Evolutionary conservation across 345 rosid genomes (phyloP).

Genomic region (Balakata baccata): DNA sequence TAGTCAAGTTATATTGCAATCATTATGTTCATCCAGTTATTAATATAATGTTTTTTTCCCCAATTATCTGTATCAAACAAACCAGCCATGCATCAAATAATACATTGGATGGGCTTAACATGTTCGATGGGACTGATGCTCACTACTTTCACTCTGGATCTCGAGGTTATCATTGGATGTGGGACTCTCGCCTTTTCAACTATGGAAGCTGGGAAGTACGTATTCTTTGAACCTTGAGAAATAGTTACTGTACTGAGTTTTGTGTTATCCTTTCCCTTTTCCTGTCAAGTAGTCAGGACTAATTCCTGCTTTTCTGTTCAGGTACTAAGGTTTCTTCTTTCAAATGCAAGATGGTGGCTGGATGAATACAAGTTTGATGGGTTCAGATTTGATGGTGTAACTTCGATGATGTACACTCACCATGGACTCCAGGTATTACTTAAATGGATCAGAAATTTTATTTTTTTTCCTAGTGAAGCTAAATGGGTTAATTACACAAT

Average conservation of each 20-base stretch:
- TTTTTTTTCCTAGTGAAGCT: not conserved
- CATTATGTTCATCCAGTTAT: not conserved
- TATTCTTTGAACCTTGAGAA: conserved; percentile 16
- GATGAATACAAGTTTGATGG: conserved; percentile 96
- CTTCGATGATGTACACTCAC: conserved; percentile 98
- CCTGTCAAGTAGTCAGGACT: conserved; percentile 16
- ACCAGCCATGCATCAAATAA: conserved; percentile 91
- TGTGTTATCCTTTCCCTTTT: conserved; percentile 11
- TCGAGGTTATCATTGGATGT: conserved; percentile 91
- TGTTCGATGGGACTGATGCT: conserved; percentile 95
- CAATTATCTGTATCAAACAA: conserved; percentile 13
- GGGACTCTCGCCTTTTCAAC: conserved; percentile 99
- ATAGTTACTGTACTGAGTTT: conserved; percentile 10
- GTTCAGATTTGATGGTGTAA: conserved; percentile 96
- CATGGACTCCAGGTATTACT: conserved; percentile 77
- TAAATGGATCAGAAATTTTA: conserved; percentile 5
- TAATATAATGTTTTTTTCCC: conserved; percentile 6
- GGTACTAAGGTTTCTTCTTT: conserved; percentile 85
- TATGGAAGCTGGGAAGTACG: conserved; percentile 98
- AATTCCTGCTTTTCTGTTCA: conserved; percentile 26
- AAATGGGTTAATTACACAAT: conserved; percentile 1
- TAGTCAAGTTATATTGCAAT: not conserved
- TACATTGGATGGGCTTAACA: conserved; percentile 84
- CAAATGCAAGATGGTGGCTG: conserved; percentile 99
- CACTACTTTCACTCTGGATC: conserved; percentile 89